Percentiles rank a stretch among this genome's conserved stretches.
Conservation (phyloP, 441 rosid species). For the Populus trichocarpa region DNA sequence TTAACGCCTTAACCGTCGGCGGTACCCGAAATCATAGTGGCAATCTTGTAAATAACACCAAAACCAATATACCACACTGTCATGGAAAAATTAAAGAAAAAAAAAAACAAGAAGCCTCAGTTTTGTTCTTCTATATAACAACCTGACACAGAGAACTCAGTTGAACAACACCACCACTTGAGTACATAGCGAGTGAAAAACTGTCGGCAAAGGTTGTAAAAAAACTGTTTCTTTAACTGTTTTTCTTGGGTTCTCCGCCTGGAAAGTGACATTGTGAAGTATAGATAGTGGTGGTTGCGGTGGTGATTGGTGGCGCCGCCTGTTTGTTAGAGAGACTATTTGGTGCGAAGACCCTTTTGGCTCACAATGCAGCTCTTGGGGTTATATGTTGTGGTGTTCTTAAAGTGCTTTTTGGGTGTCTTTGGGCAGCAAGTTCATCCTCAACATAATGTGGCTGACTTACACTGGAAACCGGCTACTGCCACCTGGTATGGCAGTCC, state of each 20-base stretch:
- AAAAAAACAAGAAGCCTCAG: not conserved
- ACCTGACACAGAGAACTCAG: constrained; percentile 12
- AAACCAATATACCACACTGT: too few relatives aligned
- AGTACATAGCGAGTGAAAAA: not conserved
- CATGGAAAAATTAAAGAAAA: too few relatives aligned
- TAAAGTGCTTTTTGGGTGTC: constrained; percentile 18
- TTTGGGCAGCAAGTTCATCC: constrained; percentile 20
- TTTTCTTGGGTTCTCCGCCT: not conserved
- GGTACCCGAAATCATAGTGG: constrained; percentile 43
- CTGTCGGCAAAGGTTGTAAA: constrained; percentile 30
- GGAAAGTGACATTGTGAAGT: not conserved
- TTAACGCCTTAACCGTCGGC: constrained; percentile 71
- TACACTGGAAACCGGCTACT: constrained; percentile 73
- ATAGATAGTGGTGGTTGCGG: constrained; percentile 12
- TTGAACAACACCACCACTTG: not conserved
- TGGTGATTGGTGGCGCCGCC: not conserved
- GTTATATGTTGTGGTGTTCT: constrained; percentile 16
- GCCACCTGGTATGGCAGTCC: constrained; percentile 98
- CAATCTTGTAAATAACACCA: constrained; percentile 11
- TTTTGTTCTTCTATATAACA: constrained; percentile 10
- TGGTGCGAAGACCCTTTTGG: not conserved
- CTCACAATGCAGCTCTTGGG: constrained; percentile 15
- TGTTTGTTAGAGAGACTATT: not conserved
- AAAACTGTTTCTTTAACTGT: not conserved
- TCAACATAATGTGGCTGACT: constrained; percentile 24